phyloP scores from a whole-genome alignment of 176 grass and related monocot species.

The Tillandsia leiboldiana region DNA sequence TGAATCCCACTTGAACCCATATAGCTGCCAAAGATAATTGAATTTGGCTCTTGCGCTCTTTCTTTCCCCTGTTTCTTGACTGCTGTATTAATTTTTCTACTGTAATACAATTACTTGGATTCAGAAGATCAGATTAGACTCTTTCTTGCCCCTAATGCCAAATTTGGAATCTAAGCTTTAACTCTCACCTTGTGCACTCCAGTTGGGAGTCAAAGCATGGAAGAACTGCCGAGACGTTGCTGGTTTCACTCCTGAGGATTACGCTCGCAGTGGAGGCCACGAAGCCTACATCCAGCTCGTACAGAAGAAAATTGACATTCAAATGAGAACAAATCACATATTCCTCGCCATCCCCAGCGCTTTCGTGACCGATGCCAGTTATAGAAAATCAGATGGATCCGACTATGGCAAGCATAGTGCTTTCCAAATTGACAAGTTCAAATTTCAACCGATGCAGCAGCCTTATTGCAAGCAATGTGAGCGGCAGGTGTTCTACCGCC shows the following conservation, averaged over 20 bases:
- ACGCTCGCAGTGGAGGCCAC: constrained; percentile 48
- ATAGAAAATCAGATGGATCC: constrained; percentile 24
- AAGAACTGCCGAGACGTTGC: constrained; percentile 40
- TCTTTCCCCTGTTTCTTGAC: too few relatives aligned
- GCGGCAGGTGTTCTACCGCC: constrained; percentile 29
- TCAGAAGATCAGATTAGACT: too few relatives aligned
- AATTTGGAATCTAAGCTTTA: background rate
- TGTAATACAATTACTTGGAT: too few relatives aligned
- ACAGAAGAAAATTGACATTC: constrained; percentile 81
- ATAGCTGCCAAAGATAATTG: too few relatives aligned
- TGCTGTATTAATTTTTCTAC: too few relatives aligned
- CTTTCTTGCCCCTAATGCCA: background rate
- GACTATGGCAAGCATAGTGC: constrained; percentile 31
- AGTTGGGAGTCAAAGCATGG: constrained; percentile 81
- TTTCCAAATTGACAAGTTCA: constrained; percentile 36
- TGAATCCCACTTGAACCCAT: too few relatives aligned
- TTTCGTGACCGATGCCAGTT: background rate
- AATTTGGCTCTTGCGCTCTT: too few relatives aligned
- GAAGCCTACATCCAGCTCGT: constrained; percentile 59
- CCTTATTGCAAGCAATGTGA: constrained; percentile 55
- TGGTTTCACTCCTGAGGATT: constrained; percentile 74
- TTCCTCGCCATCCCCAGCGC: constrained; percentile 47
- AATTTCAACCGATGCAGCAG: constrained; percentile 15
- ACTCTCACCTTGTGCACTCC: constrained; percentile 2
- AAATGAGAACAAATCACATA: constrained; percentile 43